Percentiles rank a stretch among this genome's conserved stretches.
These are phyloP conservation scores for Starmerella vitae DNA, from an alignment of 805 yeast genomes.

Conservation along the genomic window DNA sequence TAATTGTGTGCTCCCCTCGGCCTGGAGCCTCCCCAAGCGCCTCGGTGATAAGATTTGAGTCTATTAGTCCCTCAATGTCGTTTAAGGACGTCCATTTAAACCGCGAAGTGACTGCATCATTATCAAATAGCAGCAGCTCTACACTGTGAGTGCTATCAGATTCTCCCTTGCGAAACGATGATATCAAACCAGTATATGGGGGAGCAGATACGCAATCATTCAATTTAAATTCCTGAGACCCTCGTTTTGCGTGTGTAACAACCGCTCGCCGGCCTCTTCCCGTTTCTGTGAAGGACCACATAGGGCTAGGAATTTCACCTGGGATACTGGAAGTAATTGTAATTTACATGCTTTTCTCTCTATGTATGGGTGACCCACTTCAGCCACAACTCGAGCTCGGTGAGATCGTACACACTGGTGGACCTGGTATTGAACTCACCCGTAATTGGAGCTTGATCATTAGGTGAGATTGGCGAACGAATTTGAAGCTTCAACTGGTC, in stretches of 20 bases:
- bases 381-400: constrained; percentile 29
- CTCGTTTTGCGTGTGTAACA: constrained; percentile 1
- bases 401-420: constrained; percentile 24
- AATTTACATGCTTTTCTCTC: background rate
- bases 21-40: background rate
- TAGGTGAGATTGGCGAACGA: constrained; percentile 6
- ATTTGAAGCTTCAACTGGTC: constrained; percentile 2
- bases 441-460: constrained; percentile 8
- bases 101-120: constrained; percentile 3
- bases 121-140: constrained; percentile 5
- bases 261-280: constrained; percentile 15
- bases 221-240: background rate
- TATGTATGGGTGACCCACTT: constrained; percentile 19
- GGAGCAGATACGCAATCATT: constrained; percentile 14
- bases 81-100: constrained; percentile 4
- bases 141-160: constrained; percentile 8
- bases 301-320: constrained; percentile 1
- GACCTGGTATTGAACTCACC: background rate
- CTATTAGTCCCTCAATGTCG: background rate
- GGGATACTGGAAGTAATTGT: background rate
- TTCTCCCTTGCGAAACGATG: constrained; percentile 10
- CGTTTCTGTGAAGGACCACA: constrained; percentile 13
- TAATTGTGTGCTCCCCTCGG: constrained; percentile 2
- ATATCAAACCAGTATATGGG: constrained; percentile 10
- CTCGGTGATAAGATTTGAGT: background rate